Evolutionary conservation across 2,329 filamentous ascomycete species (phyloP).

Genomic region (Scorias spongiosa): DNA sequence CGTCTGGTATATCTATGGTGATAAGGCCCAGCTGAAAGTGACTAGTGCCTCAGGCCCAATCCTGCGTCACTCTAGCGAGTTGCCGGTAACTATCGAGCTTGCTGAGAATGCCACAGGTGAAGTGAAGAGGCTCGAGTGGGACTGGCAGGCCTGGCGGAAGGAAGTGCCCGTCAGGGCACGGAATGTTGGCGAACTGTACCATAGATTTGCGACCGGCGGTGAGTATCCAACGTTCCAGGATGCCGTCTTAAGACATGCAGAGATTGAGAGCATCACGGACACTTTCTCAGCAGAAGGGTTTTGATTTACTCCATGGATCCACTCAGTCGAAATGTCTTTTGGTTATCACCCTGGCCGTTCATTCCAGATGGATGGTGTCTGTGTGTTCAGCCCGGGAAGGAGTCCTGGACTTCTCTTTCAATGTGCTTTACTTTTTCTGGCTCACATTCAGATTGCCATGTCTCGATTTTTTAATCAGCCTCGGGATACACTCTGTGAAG

Average conservation of each 20-base stretch:
- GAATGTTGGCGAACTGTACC: slow-evolving; percentile 16
- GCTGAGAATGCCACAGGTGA: slow-evolving; percentile 15
- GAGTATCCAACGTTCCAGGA: slow-evolving; percentile 23
- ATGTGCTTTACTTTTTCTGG: no score
- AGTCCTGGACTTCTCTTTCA: no score
- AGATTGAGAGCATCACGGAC: slow-evolving; percentile 25
- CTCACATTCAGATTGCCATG: no score
- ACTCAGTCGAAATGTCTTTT: no score
- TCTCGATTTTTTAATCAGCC: no score
- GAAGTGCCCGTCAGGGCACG: slow-evolving; percentile 12
- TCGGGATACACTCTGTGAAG: no score
- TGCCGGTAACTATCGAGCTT: slow-evolving; percentile 12
- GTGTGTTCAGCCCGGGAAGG: no score
- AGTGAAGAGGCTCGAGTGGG: slow-evolving; percentile 21
- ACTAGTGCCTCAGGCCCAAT: slow-evolving; percentile 6
- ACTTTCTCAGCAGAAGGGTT: slow-evolving; percentile 1
- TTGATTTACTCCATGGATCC: background rate
- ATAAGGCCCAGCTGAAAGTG: slow-evolving; percentile 12
- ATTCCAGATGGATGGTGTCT: no score
- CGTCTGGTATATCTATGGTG: slow-evolving; percentile 12
- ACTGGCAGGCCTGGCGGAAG: slow-evolving; percentile 25
- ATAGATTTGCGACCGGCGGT: slow-evolving; percentile 14
- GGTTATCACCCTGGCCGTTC: no score
- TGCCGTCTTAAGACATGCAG: slow-evolving; percentile 32
- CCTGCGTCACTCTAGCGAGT: slow-evolving; percentile 5